Evolutionary conservation across 441 rosid species (phyloP).

Genomic region (Cnidoscolus chayamansa): DNA sequence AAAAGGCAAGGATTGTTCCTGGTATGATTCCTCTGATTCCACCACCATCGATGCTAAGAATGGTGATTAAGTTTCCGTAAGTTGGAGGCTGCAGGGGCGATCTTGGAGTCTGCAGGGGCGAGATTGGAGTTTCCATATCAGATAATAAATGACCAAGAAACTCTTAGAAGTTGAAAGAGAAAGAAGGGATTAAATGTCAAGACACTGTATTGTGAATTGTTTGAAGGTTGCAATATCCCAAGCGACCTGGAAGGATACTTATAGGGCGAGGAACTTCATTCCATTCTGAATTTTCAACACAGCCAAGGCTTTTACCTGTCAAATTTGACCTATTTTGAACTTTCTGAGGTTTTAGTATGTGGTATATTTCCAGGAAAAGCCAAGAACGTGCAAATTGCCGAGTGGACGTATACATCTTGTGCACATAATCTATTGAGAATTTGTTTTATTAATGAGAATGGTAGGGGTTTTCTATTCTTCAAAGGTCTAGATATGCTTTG

Average conservation of each 20-base stretch:
- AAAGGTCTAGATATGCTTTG: too few species aligned
- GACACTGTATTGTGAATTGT: too few species aligned
- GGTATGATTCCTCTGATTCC: conserved; percentile 65
- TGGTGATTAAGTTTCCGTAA: conserved; percentile 48
- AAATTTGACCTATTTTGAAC: neutral
- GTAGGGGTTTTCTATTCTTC: too few species aligned
- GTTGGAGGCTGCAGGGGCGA: conserved; percentile 52
- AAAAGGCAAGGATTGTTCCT: conserved; percentile 43
- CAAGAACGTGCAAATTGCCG: too few species aligned
- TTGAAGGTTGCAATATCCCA: neutral
- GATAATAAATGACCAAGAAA: neutral
- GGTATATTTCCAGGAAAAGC: too few species aligned
- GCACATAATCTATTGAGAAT: too few species aligned
- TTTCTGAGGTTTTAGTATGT: neutral
- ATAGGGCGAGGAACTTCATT: neutral
- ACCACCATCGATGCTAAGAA: conserved; percentile 70
- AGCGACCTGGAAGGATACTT: neutral
- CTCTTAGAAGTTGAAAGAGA: neutral
- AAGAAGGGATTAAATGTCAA: neutral
- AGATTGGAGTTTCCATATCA: conserved; percentile 5
- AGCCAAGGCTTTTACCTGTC: neutral
- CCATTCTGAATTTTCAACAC: neutral
- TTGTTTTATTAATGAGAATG: too few species aligned
- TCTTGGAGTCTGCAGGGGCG: conserved; percentile 23
- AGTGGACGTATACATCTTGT: too few species aligned